Percentiles rank a stretch among this genome's conserved stretches.
These are phyloP conservation scores for Lignosus rhinocerotis DNA, from an alignment of 1,284 basidiomycete species.

Conservation along the genomic window DNA sequence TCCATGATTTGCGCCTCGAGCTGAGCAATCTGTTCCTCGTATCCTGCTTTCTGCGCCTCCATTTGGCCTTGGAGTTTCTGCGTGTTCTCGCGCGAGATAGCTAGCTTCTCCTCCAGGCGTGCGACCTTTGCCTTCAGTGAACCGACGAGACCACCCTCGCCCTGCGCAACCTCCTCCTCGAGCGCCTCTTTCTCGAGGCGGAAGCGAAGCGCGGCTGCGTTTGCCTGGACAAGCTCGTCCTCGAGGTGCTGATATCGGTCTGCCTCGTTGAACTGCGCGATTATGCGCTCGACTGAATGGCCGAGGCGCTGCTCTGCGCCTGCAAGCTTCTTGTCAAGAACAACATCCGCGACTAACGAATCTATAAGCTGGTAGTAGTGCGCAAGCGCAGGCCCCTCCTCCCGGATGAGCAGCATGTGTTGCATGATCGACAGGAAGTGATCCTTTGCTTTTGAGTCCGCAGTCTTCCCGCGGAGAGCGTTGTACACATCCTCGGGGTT, in stretches of 20 bases:
- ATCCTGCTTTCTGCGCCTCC: conserved; percentile 77
- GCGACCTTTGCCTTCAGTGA: conserved; percentile 75
- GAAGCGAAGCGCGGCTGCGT: conserved; percentile 62
- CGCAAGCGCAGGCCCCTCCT: conserved; percentile 81
- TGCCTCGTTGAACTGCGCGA: conserved; percentile 90
- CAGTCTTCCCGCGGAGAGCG: conserved; percentile 73
- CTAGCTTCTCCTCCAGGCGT: conserved; percentile 80
- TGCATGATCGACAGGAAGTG: conserved; percentile 93
- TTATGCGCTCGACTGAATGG: conserved; percentile 86
- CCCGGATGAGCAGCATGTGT: conserved; percentile 88
- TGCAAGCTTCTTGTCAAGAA: conserved; percentile 88
- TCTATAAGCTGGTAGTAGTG: conserved; percentile 95
- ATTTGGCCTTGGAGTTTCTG: conserved; percentile 78
- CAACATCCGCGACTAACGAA: conserved; percentile 89
- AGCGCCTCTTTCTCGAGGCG: conserved; percentile 75
- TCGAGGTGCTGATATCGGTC: conserved; percentile 83
- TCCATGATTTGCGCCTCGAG: conserved; percentile 94
- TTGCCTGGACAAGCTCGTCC: conserved; percentile 73
- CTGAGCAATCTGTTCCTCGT: conserved; percentile 86
- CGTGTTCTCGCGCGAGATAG: conserved; percentile 77
- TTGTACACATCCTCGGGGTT: conserved; percentile 89
- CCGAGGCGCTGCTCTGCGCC: conserved; percentile 88
- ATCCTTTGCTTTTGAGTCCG: conserved; percentile 78
- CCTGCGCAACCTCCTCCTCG: conserved; percentile 79
- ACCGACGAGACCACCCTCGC: conserved; percentile 84